Conservation (phyloP, 306 rosid species). For the Canavalia ensiformis region DNA sequence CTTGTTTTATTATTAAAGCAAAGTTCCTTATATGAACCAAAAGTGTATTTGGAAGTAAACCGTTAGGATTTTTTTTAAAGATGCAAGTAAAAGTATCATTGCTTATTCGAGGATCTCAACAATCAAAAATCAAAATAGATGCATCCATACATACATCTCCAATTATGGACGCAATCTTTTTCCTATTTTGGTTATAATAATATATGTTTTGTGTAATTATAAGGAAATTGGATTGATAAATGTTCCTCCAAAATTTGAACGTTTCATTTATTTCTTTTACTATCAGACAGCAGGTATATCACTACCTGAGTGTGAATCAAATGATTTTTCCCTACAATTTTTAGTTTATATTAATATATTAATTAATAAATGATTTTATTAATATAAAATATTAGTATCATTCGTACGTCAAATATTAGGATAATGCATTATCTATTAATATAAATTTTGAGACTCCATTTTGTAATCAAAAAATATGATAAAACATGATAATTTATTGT, state of each 20-base stretch:
- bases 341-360: too few species aligned
- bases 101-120: conserved; percentile 18
- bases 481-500: too few species aligned
- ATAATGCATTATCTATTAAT: too few species aligned
- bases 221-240: conserved; percentile 61
- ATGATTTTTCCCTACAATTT: background rate
- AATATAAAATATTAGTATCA: too few species aligned
- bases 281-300: background rate
- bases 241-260: conserved; percentile 49
- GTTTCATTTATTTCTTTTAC: background rate
- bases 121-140: too few species aligned
- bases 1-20: conserved; percentile 77
- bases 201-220: conserved; percentile 26
- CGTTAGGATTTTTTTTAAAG: background rate
- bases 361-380: background rate
- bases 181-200: background rate
- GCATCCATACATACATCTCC: conserved; percentile 17
- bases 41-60: background rate
- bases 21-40: conserved; percentile 18
- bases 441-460: too few species aligned
- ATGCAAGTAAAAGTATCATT: conserved; percentile 37
- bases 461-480: too few species aligned
- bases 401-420: too few species aligned
- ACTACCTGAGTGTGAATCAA: background rate
- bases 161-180: conserved; percentile 64